Evolutionary conservation across 306 rosid species (phyloP), one percentile per base, ranked within the genome.

Genomic region (Castanopsis chinensis): DNA sequence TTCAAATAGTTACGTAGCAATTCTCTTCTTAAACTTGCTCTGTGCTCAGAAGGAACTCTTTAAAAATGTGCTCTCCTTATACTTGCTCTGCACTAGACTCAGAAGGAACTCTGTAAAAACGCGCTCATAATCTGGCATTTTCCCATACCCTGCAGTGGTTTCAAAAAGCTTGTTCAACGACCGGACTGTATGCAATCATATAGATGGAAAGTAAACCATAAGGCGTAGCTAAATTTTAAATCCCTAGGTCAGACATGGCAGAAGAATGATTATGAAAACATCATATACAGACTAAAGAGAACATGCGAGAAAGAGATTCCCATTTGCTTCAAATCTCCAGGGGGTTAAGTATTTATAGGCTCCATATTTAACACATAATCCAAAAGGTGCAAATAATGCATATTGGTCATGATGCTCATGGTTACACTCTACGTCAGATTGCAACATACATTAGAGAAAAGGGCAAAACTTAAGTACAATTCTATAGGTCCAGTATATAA

Each of bases 41-140:
- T 85, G 88, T 81, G 86, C 77, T 78, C 25, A 87, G 85, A 56
- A 87, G 83, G 79, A 87, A 87, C 57, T 82, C 90, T 20, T 88
- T 82, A 78, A 87, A 87, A 32, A 85, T 45, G 55, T 85, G 87
- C 76, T 85, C 90, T 6, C 43, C 43, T 37, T 84, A 76, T n/a
- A 71, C 75, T 85, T 82, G 87, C 77, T 87, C 76, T 85, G 88
- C 83, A 59, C 68, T 57, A 85, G 81, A 87, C 77, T 78, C 43
- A 87, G 85, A 56, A 87, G 83, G 79, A 87, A 87, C 58, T 87
- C 90, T 20, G 90, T 87, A 75, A 87, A 87, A 32, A 85, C 35
- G 37, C 83, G 87, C 78, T 87, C 90, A 12, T 87, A 87, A 20
- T 71, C 86, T 41, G 90, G 90, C 88, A 87, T 80, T 82, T 87